phyloP scores from a whole-genome alignment of 2,329 filamentous ascomycete genomes.

The Clonostachys rhizophaga region DNA sequence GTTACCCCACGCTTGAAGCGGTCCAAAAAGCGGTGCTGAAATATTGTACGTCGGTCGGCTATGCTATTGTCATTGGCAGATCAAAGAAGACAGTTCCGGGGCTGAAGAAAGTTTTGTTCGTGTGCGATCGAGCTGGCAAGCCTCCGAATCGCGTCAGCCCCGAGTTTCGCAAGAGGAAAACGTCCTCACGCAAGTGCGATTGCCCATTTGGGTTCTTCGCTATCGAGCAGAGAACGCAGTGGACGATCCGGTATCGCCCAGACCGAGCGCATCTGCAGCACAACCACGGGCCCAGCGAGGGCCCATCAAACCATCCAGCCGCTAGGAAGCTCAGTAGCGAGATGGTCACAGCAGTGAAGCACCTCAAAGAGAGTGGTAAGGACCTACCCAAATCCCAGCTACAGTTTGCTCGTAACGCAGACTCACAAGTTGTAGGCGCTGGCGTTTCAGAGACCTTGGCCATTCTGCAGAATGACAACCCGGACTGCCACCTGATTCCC shows the following conservation, averaged over 20 bases:
- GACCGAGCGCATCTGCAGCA: slow-evolving; percentile 53
- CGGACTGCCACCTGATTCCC: slow-evolving; percentile 57
- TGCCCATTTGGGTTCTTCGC: slow-evolving; percentile 68
- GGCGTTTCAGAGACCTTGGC: slow-evolving; percentile 63
- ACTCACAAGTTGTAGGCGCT: slow-evolving; percentile 44
- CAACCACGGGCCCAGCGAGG: slow-evolving; percentile 63
- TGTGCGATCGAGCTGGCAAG: slow-evolving; percentile 62
- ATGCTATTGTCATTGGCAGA: slow-evolving; percentile 63
- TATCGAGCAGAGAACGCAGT: slow-evolving; percentile 62
- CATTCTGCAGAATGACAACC: slow-evolving; percentile 59
- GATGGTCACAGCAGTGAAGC: slow-evolving; percentile 63
- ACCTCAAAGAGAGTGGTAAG: slow-evolving; percentile 61
- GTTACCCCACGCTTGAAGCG: slow-evolving; percentile 59
- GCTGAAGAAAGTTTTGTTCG: slow-evolving; percentile 63
- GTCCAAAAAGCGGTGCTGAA: slow-evolving; percentile 59
- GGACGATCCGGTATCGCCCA: slow-evolving; percentile 61
- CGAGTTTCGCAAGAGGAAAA: slow-evolving; percentile 60
- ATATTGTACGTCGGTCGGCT: slow-evolving; percentile 64
- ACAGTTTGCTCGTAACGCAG: slow-evolving; percentile 10
- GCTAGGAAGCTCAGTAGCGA: slow-evolving; percentile 62
- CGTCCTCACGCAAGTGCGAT: slow-evolving; percentile 64
- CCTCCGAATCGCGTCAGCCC: slow-evolving; percentile 57
- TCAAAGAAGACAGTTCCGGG: slow-evolving; percentile 66
- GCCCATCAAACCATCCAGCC: slow-evolving; percentile 61
- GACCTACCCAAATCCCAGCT: slow-evolving; percentile 7